Evolutionary conservation across 352 stramenopile genomes (phyloP).

Genomic region (Phytophthora fragariae): DNA sequence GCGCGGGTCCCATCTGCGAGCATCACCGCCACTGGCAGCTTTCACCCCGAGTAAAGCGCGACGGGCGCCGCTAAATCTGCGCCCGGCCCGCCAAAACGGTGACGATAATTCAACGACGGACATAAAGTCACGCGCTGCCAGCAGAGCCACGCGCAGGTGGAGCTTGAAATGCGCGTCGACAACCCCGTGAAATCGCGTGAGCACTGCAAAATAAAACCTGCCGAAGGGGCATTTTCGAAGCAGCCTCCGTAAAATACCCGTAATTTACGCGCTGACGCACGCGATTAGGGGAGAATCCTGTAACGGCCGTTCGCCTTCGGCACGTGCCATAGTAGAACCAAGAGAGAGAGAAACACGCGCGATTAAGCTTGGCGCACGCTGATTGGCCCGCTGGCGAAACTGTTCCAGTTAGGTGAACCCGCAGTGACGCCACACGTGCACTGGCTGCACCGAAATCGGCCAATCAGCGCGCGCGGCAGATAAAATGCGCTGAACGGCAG

Average conservation of each 20-base stretch:
- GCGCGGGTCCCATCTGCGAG: slow-evolving; percentile 38
- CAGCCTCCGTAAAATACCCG: slow-evolving; percentile 12
- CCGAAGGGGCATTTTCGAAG: slow-evolving; percentile 28
- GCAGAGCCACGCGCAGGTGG: slow-evolving; percentile 13
- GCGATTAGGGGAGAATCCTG: slow-evolving; percentile 21
- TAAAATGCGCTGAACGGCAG: slow-evolving; percentile 40
- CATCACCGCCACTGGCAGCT: slow-evolving; percentile 4
- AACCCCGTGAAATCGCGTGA: slow-evolving; percentile 21
- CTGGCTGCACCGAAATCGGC: slow-evolving; percentile 2
- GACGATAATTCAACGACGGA: slow-evolving; percentile 1
- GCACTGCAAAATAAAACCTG: background rate
- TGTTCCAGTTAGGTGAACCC: slow-evolving; percentile 15
- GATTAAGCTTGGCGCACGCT: slow-evolving; percentile 27
- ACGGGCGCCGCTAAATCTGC: background rate
- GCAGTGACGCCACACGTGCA: background rate
- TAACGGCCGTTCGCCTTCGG: slow-evolving; percentile 21
- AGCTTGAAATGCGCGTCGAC: slow-evolving; percentile 10
- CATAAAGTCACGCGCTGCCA: slow-evolving; percentile 17
- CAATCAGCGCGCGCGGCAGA: slow-evolving; percentile 25
- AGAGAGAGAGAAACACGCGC: slow-evolving; percentile 19
- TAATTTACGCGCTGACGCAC: slow-evolving; percentile 29
- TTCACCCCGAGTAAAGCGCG: slow-evolving; percentile 12
- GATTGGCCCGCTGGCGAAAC: slow-evolving; percentile 36
- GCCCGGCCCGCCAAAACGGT: slow-evolving; percentile 16
- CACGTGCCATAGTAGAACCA: slow-evolving; percentile 15